These are phyloP conservation scores for Phytophthora sansomeana DNA, from an alignment of 352 stramenopile genomes.

Conservation along the genomic window DNA sequence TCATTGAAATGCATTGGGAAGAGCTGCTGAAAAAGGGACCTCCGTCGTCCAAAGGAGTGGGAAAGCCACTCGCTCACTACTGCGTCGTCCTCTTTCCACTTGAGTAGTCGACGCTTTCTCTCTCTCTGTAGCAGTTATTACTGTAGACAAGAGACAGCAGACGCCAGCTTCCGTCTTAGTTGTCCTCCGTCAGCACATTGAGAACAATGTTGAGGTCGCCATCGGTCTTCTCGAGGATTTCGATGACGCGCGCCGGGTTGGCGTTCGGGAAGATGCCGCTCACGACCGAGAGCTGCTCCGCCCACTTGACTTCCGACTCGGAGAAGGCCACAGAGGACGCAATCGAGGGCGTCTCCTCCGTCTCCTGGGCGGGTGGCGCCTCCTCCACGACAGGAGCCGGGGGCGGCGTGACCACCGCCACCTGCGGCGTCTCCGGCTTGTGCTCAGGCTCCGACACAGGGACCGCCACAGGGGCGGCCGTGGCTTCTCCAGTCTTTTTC, in stretches of 20 bases:
- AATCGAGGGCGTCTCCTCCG: slow-evolving; percentile 29
- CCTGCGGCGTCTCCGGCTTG: slow-evolving; percentile 13
- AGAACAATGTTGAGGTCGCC: slow-evolving; percentile 81
- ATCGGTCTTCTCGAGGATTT: slow-evolving; percentile 66
- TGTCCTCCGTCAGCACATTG: slow-evolving; percentile 78
- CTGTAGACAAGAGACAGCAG: too few relatives aligned
- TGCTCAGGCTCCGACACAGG: slow-evolving; percentile 27
- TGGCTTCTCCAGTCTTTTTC: slow-evolving; percentile 50
- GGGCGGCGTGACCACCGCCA: not conserved
- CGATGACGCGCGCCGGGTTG: slow-evolving; percentile 50
- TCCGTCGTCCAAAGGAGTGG: too few relatives aligned
- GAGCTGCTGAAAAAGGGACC: too few relatives aligned
- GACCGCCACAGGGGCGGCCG: slow-evolving; percentile 12
- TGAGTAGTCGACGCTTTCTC: slow-evolving; percentile 3
- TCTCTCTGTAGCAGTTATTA: too few relatives aligned
- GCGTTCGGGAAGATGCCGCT: slow-evolving; percentile 74
- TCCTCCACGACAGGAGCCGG: slow-evolving; percentile 12
- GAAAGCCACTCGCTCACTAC: too few relatives aligned
- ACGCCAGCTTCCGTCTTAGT: slow-evolving; percentile 19
- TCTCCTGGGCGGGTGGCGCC: slow-evolving; percentile 32
- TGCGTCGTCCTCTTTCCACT: slow-evolving; percentile 14
- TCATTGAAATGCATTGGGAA: slow-evolving; percentile 28
- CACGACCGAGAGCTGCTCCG: slow-evolving; percentile 69
- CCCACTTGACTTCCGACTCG: slow-evolving; percentile 76
- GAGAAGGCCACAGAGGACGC: slow-evolving; percentile 55